Percentiles rank a stretch among this genome's conserved stretches.
Conservation (phyloP, 164 flowering plant species). For the Annona squamosa region DNA sequence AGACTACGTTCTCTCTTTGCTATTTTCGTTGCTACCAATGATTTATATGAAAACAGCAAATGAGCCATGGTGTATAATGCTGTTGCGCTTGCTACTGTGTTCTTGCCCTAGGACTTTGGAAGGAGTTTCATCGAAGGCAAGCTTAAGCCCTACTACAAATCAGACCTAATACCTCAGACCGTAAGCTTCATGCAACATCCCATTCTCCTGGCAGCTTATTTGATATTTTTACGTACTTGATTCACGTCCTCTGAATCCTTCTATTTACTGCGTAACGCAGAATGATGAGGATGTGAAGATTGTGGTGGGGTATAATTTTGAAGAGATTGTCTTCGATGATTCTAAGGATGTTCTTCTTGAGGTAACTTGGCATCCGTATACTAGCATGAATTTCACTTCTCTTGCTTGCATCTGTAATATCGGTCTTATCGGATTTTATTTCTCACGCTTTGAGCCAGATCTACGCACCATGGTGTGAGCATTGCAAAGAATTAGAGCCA, state of each 20-base stretch:
- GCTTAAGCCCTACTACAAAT: conserved; percentile 82
- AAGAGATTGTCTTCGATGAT: conserved; percentile 85
- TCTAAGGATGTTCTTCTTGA: conserved; percentile 98
- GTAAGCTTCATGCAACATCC: conserved; percentile 37
- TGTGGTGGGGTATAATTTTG: conserved; percentile 85
- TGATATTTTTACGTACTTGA: not conserved
- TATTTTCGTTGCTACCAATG: not conserved
- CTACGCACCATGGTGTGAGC: conserved; percentile 99
- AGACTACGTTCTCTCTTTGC: not conserved
- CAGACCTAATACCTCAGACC: conserved; percentile 82
- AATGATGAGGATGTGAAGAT: conserved; percentile 86
- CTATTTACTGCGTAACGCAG: conserved; percentile 25
- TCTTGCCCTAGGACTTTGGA: conserved; percentile 58
- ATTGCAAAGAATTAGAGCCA: conserved; percentile 86
- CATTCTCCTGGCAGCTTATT: not conserved
- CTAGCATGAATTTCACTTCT: not conserved
- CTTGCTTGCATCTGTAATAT: too few species aligned
- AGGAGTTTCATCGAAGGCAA: conserved; percentile 68
- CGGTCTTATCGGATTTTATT: not conserved
- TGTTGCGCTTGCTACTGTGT: too few species aligned
- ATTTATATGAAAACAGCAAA: not conserved
- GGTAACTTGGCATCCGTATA: conserved; percentile 33
- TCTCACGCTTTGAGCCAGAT: conserved; percentile 36
- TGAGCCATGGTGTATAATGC: too few species aligned
- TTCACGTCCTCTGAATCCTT: not conserved